Conservation (phyloP, 305 asterid genomes). For the Fraxinus xanthoxyloides region DNA sequence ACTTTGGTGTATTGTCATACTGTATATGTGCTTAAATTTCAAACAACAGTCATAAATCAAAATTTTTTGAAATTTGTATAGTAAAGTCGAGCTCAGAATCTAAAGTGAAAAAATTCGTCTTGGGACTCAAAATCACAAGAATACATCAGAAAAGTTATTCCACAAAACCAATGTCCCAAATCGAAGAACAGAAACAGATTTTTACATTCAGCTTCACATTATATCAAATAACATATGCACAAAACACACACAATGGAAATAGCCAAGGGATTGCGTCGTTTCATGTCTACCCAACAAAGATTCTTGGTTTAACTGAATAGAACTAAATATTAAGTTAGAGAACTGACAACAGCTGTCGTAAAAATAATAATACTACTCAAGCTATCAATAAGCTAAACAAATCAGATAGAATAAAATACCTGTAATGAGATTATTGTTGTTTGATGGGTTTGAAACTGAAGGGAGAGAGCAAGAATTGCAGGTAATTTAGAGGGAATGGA, state of each 20-base stretch:
- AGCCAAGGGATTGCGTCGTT: background rate
- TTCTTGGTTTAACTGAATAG: background rate
- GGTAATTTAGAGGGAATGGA: constrained; percentile 49
- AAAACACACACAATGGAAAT: background rate
- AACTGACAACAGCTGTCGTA: background rate
- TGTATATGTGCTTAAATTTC: background rate
- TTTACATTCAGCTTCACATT: background rate
- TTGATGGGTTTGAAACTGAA: background rate
- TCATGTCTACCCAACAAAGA: background rate
- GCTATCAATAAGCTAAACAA: background rate
- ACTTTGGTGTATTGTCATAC: background rate
- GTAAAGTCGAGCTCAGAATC: background rate
- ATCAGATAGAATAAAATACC: background rate
- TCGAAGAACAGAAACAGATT: background rate
- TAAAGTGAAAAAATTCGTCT: background rate
- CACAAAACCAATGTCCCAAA: background rate
- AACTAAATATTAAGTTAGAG: background rate
- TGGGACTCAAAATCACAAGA: background rate
- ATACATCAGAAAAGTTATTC: background rate
- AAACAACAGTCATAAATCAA: background rate
- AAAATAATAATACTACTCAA: background rate
- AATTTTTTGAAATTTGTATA: background rate
- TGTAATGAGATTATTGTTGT: background rate
- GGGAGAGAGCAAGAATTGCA: background rate
- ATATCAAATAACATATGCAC: background rate